Percentiles rank a stretch among this genome's conserved stretches.
Evolutionary conservation across 208 protist genomes (phyloP).

Genomic region (Leishmania martiniquensis): DNA sequence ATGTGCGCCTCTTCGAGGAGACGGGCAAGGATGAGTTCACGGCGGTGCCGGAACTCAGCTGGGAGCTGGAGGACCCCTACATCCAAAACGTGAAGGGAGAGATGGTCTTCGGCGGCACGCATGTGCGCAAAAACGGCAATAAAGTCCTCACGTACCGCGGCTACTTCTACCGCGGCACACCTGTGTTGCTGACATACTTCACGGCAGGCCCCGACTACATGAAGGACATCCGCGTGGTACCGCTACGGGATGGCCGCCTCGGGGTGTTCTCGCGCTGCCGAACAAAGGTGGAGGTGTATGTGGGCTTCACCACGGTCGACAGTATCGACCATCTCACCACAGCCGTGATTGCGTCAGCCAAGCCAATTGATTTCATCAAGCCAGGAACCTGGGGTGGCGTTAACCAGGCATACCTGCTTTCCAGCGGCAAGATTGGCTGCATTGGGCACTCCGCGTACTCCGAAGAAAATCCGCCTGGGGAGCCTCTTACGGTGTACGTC

Average conservation of each 20-base stretch:
- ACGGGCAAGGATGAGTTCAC: conserved; percentile 49
- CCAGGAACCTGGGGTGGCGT: conserved; percentile 45
- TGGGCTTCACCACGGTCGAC: conserved; percentile 42
- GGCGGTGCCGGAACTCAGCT: conserved; percentile 24
- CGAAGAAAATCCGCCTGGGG: conserved; percentile 5
- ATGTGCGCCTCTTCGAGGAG: conserved; percentile 44
- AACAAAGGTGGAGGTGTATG: conserved; percentile 30
- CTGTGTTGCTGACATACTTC: conserved; percentile 34
- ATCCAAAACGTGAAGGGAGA: conserved; percentile 34
- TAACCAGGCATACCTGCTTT: conserved; percentile 52
- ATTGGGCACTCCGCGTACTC: conserved; percentile 50
- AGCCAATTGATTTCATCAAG: conserved; percentile 33
- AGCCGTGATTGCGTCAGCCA: conserved; percentile 34
- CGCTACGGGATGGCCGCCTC: conserved; percentile 33
- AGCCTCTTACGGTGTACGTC: conserved; percentile 38
- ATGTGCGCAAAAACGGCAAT: conserved; percentile 35
- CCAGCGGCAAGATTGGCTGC: conserved; percentile 51
- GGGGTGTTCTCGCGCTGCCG: conserved; percentile 47
- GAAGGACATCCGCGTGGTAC: conserved; percentile 54
- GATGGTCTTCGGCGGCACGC: conserved; percentile 49
- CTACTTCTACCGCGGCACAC: conserved; percentile 43
- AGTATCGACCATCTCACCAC: conserved; percentile 36
- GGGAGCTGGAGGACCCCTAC: conserved; percentile 47
- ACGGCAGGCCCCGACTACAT: conserved; percentile 44
- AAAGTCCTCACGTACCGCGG: conserved; percentile 37